Evolutionary conservation across 2,329 filamentous ascomycete species (phyloP), one percentile per base, ranked within the genome.

Genomic region (Colletotrichum sp.): DNA sequence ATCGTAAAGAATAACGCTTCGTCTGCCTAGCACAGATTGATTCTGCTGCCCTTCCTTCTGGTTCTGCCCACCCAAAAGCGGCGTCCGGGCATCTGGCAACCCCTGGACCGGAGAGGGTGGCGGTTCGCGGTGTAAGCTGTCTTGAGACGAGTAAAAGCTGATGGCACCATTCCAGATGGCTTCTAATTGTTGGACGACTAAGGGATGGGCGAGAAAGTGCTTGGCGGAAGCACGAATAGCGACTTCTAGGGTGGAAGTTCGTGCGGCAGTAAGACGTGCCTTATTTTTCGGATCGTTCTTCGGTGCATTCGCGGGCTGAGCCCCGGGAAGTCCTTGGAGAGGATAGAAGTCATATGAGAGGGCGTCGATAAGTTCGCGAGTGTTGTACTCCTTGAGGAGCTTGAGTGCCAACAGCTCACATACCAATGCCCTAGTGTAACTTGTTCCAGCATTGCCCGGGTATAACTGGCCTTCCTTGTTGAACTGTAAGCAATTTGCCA

Each of bases 91-190:
- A 79, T 89, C 86, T 65, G 82, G 80, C 76, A 87, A 87, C 55
- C 32, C 77, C 72, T 80, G 34, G 74, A 70, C 77, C 9, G 80
- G 82, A 7, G 80, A 80, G 2, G 84, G 79, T 26, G 84, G 81
- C 9, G 85, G 83, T 34, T 88, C 89, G 64, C 95, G 93, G 83
- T 98, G 96, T 28, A 98, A 87, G 78, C 91, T 94, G 83, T 98
- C 96, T 7, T 95, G 95, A 15, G 94, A 92, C 3, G 95, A 97
- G 84, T 98, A 96, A 82, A 99, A 98, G 79, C 97, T 96, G 78
- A 99, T 97, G 21, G 94, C 96, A 32, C 96, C 96, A 24, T 95
- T 96, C 96, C 96, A 99, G 77, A 99, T 98, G 60, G 96, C 96
- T 84, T 98, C 96, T n/a, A 99, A 89, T 82, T 98, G 96, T 83